Base-by-base conservation (phyloP, 345 rosid genomes). In the Lumnitzera littorea region DNA sequence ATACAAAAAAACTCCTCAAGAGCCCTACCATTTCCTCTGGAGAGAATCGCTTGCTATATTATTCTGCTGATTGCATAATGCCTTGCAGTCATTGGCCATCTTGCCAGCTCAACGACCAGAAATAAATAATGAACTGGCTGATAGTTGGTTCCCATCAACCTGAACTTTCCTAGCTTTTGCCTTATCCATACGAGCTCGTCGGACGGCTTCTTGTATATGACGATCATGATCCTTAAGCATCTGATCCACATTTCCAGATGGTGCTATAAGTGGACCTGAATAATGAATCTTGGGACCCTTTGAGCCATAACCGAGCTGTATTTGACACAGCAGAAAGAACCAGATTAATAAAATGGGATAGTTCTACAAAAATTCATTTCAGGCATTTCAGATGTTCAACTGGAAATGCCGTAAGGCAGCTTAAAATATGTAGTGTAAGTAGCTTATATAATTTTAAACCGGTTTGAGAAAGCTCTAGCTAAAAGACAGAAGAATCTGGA, bases 221-320 rank as follows among this genome's bases (percentile, higher is more conserved):
- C 97, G 96, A 66, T 94, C 99, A 24, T 94, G 99, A 65, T 94
- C 97, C 78, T 84, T 94, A n/a, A 94, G 73, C 81, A 86, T 77
- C 67, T 94, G 96, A 68, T 94, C 99, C 91, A 84, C 72, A 73
- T 88, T 90, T 56, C 91, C 91, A 5, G 97, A 81, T 25, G 97
- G 98, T 48, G 77, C 87, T 31, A 91, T 53, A 76, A 94, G 73
- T 0, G 99, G 99, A 48, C 97, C 99, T 12, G 99, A 94, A 65
- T 94, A 94, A 75, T 94, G 96, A 56, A 86, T 90, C 75, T 87
- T 94, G 66, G 78, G 88, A 50, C 87, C 97, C 82, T 84, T 90
- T 53, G 99, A 90, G 46, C 99, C 96, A 52, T 90, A 86, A 13
- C 92, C 95, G 64, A 87, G 72, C 95, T 94, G 78, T 57, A 67